Base-by-base conservation (phyloP, 129 eudicot species). In the Helichrysum umbraculigerum region DNA sequence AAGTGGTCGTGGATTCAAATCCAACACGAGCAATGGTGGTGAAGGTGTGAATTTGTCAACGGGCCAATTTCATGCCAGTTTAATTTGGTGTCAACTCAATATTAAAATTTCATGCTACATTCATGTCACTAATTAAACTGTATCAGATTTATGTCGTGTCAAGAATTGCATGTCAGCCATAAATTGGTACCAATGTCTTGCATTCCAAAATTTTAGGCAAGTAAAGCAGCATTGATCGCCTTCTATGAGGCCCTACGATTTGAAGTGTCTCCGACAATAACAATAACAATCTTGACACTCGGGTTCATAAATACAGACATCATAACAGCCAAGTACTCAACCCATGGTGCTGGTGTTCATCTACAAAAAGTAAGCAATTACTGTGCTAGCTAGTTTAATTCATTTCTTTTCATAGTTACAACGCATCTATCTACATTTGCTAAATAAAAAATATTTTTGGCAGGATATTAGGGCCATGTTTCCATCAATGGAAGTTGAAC, bases 191-290 rank as follows among this genome's bases (percentile, higher is more conserved):
- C 44, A 37, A 37, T 37, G 44, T 37, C 44, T 37, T 25, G 28
- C 44, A 34, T 34, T 34, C 4, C 51, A 44, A 11, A 44, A 2
- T 11, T 11, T 44, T 76, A 84, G 87, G 82, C 87, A 71, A 84
- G 87, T 72, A 84, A 84, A 67, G 87, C 84, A 71, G 84, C 84
- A 44, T 66, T 84, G 65, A 59, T 80, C 47, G 76, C 79, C 76
- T 84, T 80, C 69, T 84, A 80, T 29, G 82, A 84, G 47, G 57
- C 87, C 1, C 69, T 84, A 11, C 60, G 87, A 76, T 21, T 57
- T 4, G 87, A 84, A 76, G 68, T 84, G 32, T 74, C 79, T 28
- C 78, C 84, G 3, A 44, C 19, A 2, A 54, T 84, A 35, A 58
- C 56, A 10, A 59, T 80, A 70, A 72, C 79, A 50, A 84, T 76